Percentiles rank a stretch among this genome's conserved stretches.
phyloP scores from a whole-genome alignment of 2,329 filamentous ascomycete species.

The Metarhizium guizhouense region DNA sequence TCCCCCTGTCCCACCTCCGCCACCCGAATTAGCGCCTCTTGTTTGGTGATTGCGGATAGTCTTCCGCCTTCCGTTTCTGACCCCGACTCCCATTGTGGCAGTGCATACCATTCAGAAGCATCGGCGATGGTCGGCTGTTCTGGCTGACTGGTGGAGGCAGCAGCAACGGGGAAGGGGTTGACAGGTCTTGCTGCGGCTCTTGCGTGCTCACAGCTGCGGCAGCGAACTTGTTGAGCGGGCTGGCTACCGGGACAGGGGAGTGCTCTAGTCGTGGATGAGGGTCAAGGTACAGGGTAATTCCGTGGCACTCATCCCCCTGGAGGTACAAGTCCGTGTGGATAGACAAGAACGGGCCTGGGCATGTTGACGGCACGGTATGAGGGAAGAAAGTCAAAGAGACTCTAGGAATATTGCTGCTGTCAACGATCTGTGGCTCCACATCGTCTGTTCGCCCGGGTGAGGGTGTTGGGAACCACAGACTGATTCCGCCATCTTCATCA shows the following conservation, averaged over 20 bases:
- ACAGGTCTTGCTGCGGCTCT: background rate
- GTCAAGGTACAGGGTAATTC: background rate
- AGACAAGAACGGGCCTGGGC: background rate
- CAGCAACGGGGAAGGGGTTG: background rate
- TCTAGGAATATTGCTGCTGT: background rate
- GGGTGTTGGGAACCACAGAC: background rate
- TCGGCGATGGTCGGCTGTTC: background rate
- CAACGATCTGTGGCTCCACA: background rate
- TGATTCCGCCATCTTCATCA: background rate
- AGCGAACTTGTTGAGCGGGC: background rate
- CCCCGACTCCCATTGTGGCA: background rate
- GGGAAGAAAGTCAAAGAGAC: background rate
- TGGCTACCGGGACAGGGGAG: background rate
- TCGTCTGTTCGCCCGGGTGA: background rate
- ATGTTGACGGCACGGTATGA: background rate
- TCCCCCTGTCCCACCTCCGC: too few relatives aligned
- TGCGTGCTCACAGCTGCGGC: too few relatives aligned
- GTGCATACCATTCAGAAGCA: background rate
- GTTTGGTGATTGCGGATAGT: background rate
- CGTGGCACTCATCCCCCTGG: background rate
- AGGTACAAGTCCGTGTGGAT: background rate
- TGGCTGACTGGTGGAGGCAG: background rate
- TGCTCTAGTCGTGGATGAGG: background rate
- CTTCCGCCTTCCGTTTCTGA: background rate
- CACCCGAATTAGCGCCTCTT: background rate